These are phyloP conservation scores for Ascodesmis nigricans DNA, from an alignment of 495 filamentous ascomycete species.

Conservation along the genomic window DNA sequence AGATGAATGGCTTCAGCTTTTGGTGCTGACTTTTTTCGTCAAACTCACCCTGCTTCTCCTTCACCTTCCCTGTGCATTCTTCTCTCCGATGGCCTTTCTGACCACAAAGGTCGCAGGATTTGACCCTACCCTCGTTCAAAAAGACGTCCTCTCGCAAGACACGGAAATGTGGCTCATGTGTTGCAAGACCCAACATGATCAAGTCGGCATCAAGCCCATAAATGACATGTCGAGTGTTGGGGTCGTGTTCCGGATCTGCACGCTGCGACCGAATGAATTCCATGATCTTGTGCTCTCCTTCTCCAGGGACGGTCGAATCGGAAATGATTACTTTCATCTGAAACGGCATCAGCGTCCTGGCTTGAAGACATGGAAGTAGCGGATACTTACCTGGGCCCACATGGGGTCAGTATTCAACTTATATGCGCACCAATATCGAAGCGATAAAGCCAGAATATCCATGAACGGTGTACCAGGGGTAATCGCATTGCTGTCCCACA, in stretches of 20 bases:
- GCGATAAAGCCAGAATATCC: slow-evolving; percentile 76
- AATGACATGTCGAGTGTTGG: slow-evolving; percentile 89
- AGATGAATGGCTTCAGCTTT: slow-evolving; percentile 71
- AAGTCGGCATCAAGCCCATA: slow-evolving; percentile 93
- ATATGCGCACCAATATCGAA: slow-evolving; percentile 89
- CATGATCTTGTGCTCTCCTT: slow-evolving; percentile 99
- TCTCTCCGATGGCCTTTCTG: slow-evolving; percentile 72
- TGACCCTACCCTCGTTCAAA: slow-evolving; percentile 59
- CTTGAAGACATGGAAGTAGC: background rate
- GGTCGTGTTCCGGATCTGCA: slow-evolving; percentile 70
- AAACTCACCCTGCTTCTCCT: slow-evolving; percentile 65
- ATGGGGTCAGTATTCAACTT: slow-evolving; percentile 91
- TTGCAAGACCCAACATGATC: slow-evolving; percentile 94
- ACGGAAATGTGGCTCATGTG: slow-evolving; percentile 93
- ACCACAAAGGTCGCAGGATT: slow-evolving; percentile 66
- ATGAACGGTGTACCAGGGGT: slow-evolving; percentile 98
- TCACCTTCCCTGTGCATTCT: slow-evolving; percentile 61
- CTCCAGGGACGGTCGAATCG: slow-evolving; percentile 88
- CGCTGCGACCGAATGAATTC: slow-evolving; percentile 90
- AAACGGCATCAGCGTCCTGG: no score
- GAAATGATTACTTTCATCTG: slow-evolving; percentile 90
- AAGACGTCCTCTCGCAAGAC: slow-evolving; percentile 97
- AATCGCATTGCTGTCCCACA: slow-evolving; percentile 95
- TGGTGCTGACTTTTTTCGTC: slow-evolving; percentile 52
- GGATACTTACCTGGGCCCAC: slow-evolving; percentile 51